Base-by-base conservation (phyloP, 257 asterid genomes). In the Ilex asprella region DNA sequence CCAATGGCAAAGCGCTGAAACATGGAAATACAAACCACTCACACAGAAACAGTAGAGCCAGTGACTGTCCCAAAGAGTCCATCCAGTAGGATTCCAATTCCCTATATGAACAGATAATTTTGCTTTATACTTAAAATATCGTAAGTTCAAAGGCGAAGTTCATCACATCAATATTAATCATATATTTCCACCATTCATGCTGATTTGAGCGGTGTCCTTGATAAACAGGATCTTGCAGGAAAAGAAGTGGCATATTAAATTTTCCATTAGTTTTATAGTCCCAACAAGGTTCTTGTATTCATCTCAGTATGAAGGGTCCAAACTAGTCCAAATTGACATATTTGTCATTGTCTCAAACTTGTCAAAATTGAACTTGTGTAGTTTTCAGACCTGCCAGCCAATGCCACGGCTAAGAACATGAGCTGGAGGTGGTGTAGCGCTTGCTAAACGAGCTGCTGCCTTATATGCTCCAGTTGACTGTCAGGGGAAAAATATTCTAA, bases 401-500 rank as follows among this genome's bases (percentile, higher is more conserved):
- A 92, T 89, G 72, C 98, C 98, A 7, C 97, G 97, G 82, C 98
- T 92, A 62, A 92, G 95, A 69, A 92, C 97, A 62, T 92, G 97
- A 70, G 99, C 93, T 47, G 97, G 97, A 76, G 99, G 99, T 3
- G 95, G 97, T 29, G 99, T 92, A 39, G 99, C 97, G 60, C 99
- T 92, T 49, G 97, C 98, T 65, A 92, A 73, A 71, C 96, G 97
- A 66, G 99, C 80, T 49, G 99, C 97, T 8, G 96, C 95, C 78
- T 92, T 92, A 31, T 86, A 92, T 31, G 97, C 95, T 75, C 97
- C 99, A 52, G 99, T 89, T 64, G 99, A 92, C 99, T 92, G 88
- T 75, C 71, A 30, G 63, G 27, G 27, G 56, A 46, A 14, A 57
- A 53, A 64, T 12, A 16, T 30, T 15, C 47, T 66, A 30, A 35